Conservation (phyloP, 2,329 filamentous ascomycete species). For the Sporothrix pallida region DNA sequence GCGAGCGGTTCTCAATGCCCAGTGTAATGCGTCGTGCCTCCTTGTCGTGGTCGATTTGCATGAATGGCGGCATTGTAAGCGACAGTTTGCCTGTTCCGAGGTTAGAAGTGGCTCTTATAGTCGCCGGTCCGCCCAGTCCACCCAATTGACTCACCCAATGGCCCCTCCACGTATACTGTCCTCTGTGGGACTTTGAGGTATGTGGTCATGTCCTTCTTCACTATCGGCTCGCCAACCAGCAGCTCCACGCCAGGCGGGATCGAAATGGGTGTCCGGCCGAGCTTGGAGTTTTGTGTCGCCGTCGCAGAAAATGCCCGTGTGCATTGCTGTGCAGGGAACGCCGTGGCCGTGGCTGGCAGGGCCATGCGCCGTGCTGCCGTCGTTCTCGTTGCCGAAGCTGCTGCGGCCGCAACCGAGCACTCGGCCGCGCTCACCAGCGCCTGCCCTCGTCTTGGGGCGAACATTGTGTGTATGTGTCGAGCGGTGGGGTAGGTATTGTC, state of each 20-base stretch:
- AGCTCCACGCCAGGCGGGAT: conserved; percentile 85
- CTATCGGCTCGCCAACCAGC: conserved; percentile 66
- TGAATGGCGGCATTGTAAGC: conserved; percentile 78
- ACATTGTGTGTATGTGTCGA: conserved; percentile 27
- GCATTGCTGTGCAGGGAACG: neutral
- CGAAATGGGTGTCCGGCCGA: conserved; percentile 80
- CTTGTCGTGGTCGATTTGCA: conserved; percentile 72
- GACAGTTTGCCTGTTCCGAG: conserved; percentile 63
- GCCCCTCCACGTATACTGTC: conserved; percentile 78
- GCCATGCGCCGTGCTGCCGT: conserved; percentile 37
- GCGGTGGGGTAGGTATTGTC: neutral
- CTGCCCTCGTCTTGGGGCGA: conserved; percentile 58
- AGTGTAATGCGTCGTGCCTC: conserved; percentile 68
- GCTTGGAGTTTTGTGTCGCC: conserved; percentile 72
- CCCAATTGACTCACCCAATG: conserved; percentile 57
- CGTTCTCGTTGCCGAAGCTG: conserved; percentile 48
- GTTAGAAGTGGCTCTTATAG: too few species aligned
- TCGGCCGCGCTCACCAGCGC: conserved; percentile 63
- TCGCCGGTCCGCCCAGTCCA: too few species aligned
- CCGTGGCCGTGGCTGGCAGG: neutral
- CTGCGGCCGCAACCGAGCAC: conserved; percentile 48
- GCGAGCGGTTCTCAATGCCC: conserved; percentile 69
- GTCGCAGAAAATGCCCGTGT: conserved; percentile 70
- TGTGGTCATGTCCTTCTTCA: conserved; percentile 61
- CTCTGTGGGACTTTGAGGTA: conserved; percentile 67